A percentile compares a stretch with the other conserved stretches of the same genome.
Evolutionary conservation across 768 basidiomycete species (phyloP).

Genomic region (Auriscalpium orientale): DNA sequence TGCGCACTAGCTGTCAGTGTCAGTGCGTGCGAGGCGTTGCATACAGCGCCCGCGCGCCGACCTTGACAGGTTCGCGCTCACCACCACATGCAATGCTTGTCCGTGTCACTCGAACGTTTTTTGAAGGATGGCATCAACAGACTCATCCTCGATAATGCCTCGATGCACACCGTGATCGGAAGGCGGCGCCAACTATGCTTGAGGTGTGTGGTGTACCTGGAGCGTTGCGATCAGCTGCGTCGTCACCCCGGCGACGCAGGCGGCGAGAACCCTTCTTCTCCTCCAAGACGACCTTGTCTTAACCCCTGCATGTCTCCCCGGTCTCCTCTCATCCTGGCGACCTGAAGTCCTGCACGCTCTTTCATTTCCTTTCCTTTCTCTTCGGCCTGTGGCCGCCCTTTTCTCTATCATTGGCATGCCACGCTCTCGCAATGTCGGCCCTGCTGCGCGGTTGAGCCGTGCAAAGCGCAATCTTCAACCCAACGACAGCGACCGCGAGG

Average conservation of each 20-base stretch:
- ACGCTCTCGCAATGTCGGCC: neutral
- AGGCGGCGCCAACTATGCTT: neutral
- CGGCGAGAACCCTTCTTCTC: neutral
- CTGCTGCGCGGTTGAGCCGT: conserved; percentile 10
- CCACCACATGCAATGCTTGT: neutral
- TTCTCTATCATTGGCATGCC: neutral
- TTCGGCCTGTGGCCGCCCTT: neutral
- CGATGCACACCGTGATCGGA: neutral
- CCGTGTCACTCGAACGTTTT: neutral
- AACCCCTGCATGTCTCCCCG: neutral
- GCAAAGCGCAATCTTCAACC: neutral
- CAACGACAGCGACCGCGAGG: neutral
- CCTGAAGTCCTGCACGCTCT: neutral
- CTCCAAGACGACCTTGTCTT: neutral
- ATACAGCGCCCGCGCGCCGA: neutral
- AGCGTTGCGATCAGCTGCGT: neutral
- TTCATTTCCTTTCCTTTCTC: neutral
- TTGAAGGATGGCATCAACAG: neutral
- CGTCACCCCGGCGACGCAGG: neutral
- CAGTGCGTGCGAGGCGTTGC: neutral
- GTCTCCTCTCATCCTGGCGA: neutral
- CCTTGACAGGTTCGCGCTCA: neutral
- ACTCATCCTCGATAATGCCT: neutral
- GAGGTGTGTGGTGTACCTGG: neutral
- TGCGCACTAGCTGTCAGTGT: no score